phyloP scores from a whole-genome alignment of 495 filamentous ascomycete species.

The Penicillium tannophilum region DNA sequence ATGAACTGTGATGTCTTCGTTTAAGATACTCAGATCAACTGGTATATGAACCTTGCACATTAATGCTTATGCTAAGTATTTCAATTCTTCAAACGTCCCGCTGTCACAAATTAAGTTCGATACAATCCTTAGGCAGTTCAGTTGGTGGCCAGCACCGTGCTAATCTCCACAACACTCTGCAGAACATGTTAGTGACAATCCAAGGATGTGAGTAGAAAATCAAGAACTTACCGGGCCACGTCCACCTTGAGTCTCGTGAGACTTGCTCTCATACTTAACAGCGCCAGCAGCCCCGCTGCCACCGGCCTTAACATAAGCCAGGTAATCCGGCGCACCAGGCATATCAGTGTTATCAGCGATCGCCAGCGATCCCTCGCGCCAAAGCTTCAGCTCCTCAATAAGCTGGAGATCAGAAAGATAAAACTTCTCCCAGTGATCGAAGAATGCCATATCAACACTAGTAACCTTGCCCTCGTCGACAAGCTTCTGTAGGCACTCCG shows the following conservation, averaged over 20 bases:
- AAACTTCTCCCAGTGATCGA: slow-evolving; percentile 37
- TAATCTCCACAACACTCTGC: slow-evolving; percentile 28
- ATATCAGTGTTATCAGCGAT: slow-evolving; percentile 24
- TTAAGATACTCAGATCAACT: too few species aligned
- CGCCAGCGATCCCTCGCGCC: slow-evolving; percentile 23
- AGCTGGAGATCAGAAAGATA: slow-evolving; percentile 36
- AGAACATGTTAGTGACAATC: slow-evolving; percentile 2
- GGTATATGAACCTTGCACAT: too few species aligned
- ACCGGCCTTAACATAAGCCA: slow-evolving; percentile 32
- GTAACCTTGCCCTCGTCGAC: slow-evolving; percentile 24
- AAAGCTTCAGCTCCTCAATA: slow-evolving; percentile 29
- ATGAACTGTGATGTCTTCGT: too few species aligned
- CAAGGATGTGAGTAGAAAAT: neutral
- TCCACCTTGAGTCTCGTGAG: slow-evolving; percentile 13
- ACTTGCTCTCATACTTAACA: slow-evolving; percentile 27
- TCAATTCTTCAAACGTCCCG: too few species aligned
- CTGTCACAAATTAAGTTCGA: too few species aligned
- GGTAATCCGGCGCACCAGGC: slow-evolving; percentile 31
- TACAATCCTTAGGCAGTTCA: neutral
- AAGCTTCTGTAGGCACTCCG: slow-evolving; percentile 28
- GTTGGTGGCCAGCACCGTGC: slow-evolving; percentile 19
- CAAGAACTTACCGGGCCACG: slow-evolving; percentile 19
- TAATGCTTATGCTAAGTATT: too few species aligned
- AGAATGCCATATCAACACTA: slow-evolving; percentile 36
- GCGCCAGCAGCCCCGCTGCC: slow-evolving; percentile 18